These are phyloP conservation scores for Linnemannia zychae DNA, from an alignment of 192 early-diverging fungal genomes.

Conservation along the genomic window DNA sequence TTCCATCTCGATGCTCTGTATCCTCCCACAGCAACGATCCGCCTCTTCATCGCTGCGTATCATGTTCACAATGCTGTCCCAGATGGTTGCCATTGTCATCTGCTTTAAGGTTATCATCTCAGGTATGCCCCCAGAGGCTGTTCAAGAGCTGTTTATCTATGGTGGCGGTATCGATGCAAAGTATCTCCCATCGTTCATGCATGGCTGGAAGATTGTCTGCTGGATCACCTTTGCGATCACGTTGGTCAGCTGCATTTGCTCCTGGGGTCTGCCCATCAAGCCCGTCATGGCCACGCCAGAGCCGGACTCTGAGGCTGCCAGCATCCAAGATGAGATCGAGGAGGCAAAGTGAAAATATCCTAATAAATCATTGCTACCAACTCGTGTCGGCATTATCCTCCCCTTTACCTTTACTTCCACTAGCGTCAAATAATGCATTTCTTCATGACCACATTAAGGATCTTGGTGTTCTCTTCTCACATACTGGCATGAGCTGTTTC, in stretches of 20 bases:
- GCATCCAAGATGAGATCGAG: background rate
- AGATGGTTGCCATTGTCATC: slow-evolving; percentile 34
- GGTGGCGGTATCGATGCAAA: slow-evolving; percentile 17
- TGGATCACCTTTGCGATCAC: slow-evolving; percentile 27
- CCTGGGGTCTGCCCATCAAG: slow-evolving; percentile 1
- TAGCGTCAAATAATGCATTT: background rate
- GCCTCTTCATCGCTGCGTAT: slow-evolving; percentile 20
- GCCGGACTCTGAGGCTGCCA: background rate
- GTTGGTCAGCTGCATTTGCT: slow-evolving; percentile 17
- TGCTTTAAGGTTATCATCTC: slow-evolving; percentile 29
- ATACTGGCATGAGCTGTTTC: background rate
- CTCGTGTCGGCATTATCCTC: background rate
- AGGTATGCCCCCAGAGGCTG: slow-evolving; percentile 17
- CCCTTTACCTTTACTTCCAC: background rate
- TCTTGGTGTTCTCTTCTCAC: background rate
- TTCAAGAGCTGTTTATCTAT: slow-evolving; percentile 19
- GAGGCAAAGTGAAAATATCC: background rate
- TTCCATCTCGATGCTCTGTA: slow-evolving; percentile 27
- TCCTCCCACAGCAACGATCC: slow-evolving; percentile 14
- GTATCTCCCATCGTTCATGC: slow-evolving; percentile 20
- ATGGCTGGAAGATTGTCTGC: slow-evolving; percentile 15
- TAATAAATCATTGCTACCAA: background rate
- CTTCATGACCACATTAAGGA: background rate
- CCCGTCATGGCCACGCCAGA: slow-evolving; percentile 9
- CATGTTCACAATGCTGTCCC: slow-evolving; percentile 27